Percentiles rank a stretch among this genome's conserved stretches.
phyloP scores from a whole-genome alignment of 768 basidiomycete species.

The Boletus fagicola region DNA sequence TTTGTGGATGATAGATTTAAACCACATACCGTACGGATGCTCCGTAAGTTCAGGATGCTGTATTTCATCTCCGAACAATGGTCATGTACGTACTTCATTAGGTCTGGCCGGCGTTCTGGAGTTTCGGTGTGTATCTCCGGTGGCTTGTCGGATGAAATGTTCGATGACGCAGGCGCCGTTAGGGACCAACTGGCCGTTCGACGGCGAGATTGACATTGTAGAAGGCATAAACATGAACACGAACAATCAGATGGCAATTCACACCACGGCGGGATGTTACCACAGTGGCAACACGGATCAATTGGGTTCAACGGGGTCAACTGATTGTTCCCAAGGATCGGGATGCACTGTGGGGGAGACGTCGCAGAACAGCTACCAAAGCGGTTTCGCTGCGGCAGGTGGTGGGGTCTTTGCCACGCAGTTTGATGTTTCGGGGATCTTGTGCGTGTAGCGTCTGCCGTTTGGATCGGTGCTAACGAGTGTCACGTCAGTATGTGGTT shows the following conservation, averaged over 20 bases:
- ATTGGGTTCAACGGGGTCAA: slow-evolving; percentile 30
- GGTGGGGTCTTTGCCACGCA: slow-evolving; percentile 70
- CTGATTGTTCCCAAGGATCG: slow-evolving; percentile 23
- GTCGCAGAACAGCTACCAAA: slow-evolving; percentile 29
- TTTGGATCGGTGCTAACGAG: slow-evolving; percentile 1
- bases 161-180: not conserved
- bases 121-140: slow-evolving; percentile 20
- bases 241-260: slow-evolving; percentile 57
- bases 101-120: slow-evolving; percentile 36
- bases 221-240: slow-evolving; percentile 55
- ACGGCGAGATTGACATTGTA: slow-evolving; percentile 59
- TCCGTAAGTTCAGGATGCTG: slow-evolving; percentile 37
- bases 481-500: slow-evolving; percentile 42
- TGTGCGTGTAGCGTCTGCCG: slow-evolving; percentile 30
- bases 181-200: slow-evolving; percentile 40
- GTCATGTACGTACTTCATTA: not conserved
- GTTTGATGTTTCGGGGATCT: slow-evolving; percentile 57
- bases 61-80: slow-evolving; percentile 3
- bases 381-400: slow-evolving; percentile 34
- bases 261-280: slow-evolving; percentile 43
- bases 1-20: slow-evolving; percentile 45
- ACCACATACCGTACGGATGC: slow-evolving; percentile 58
- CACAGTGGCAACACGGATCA: slow-evolving; percentile 31
- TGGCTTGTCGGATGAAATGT: not conserved
- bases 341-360: slow-evolving; percentile 33